Base-by-base conservation (phyloP, 768 basidiomycete species). In the Trichaptum fuscoviolaceum region DNA sequence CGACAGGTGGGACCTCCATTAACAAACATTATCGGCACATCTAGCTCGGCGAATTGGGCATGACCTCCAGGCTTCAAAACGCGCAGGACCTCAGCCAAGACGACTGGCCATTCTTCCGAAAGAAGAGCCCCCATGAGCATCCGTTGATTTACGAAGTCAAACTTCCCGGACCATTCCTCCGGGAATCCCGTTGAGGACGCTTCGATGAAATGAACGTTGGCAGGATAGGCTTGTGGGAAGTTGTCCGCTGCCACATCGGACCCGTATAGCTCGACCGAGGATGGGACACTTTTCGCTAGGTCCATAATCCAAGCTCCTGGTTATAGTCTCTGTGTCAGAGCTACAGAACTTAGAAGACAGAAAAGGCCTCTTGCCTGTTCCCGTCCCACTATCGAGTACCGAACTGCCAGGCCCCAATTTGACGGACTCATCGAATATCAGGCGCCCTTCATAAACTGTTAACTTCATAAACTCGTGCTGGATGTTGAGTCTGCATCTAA, bases 1-100 rank as follows among this genome's bases (percentile, higher is more conserved):
- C 42, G 42, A 15, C 12, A 52, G 15, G 12, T 12, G 42, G 42
- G 42, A 15, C 42, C 42, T 2, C 20, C 42, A 12, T 15, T 52
- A 12, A 52, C 20, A 12, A 20, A 52, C 42, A 52, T 12, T 4
- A 52, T 20, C 42, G 2, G 5, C 3, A 4, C 3, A 52, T 52
- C 42, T 12, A 52, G 5, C 10, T 79, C 77, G 30, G 74, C 66
- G n/a, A 78, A 67, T 57, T 79, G 78, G 3, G 70, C 70, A 30
- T 72, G 76, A 2, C 77, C 78, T 1, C 77, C 77, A 0, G 77
- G 77, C 1, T 17, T 66, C 34, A 79, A 71, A 0, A 77, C 76
- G 4, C 77, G 71, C 60, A 69, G 72, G 10, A 77, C 73, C 35
- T 76, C 78, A 2, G 64, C 26, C 18, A 77, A 65, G 5, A 58